A percentile compares a stretch with the other conserved stretches of the same genome.
These are phyloP conservation scores for Agrostemma githago DNA, from an alignment of 148 eudicot species.

Conservation along the genomic window DNA sequence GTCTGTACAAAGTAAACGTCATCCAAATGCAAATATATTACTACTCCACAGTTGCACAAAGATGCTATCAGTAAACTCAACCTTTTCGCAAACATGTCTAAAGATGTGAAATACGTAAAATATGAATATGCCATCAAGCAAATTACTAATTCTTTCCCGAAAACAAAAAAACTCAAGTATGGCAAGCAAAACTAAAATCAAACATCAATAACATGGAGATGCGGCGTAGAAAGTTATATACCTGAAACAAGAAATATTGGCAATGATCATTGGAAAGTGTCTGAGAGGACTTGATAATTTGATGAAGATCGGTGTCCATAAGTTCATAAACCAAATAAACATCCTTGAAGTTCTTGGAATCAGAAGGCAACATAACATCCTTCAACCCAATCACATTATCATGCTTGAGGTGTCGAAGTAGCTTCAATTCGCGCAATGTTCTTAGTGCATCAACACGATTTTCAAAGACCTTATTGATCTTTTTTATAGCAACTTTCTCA, in stretches of 20 bases:
- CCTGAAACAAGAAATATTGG: slow-evolving; percentile 68
- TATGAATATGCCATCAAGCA: neutral
- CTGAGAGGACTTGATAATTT: slow-evolving; percentile 66
- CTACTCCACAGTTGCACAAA: neutral
- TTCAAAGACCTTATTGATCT: slow-evolving; percentile 58
- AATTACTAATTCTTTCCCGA: neutral
- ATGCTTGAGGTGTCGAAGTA: slow-evolving; percentile 57
- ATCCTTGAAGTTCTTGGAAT: slow-evolving; percentile 55
- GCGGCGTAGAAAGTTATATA: slow-evolving; percentile 14
- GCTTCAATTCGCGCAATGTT: slow-evolving; percentile 64
- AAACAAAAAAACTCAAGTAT: neutral
- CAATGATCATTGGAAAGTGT: slow-evolving; percentile 58
- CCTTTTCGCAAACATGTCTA: too few relatives aligned
- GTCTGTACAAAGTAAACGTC: neutral
- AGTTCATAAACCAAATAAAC: slow-evolving; percentile 67
- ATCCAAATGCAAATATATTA: neutral
- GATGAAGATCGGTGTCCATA: slow-evolving; percentile 75
- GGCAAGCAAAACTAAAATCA: neutral
- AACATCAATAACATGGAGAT: neutral
- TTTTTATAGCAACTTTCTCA: slow-evolving; percentile 67
- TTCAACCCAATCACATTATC: slow-evolving; percentile 60
- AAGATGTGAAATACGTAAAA: too few relatives aligned
- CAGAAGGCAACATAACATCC: slow-evolving; percentile 61
- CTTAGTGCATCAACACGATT: slow-evolving; percentile 62
- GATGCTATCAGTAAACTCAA: too few relatives aligned